Conservation (phyloP, 352 stramenopile genomes). For the Phytopythium aichiense region DNA sequence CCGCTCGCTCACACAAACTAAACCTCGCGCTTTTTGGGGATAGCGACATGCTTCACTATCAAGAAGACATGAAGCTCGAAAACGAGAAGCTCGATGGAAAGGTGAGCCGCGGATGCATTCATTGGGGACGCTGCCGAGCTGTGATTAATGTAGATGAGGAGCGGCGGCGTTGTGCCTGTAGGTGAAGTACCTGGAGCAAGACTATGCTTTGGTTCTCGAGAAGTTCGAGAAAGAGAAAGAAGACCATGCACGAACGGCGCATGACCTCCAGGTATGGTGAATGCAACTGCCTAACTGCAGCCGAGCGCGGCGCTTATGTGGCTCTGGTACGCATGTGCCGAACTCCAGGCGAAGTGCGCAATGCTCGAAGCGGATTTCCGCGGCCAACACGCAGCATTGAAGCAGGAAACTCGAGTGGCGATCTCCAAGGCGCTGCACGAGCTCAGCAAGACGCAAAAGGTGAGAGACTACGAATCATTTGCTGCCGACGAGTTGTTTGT, state of each 20-base stretch:
- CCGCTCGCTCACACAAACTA: not conserved
- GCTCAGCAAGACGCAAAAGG: slow-evolving; percentile 62
- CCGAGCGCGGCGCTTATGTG: not conserved
- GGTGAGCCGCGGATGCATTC: slow-evolving; percentile 15
- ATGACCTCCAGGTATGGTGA: slow-evolving; percentile 41
- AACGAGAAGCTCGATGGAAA: slow-evolving; percentile 65
- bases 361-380: slow-evolving; percentile 38
- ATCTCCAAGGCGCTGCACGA: slow-evolving; percentile 62
- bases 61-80: slow-evolving; percentile 66
- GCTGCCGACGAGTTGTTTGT: not conserved
- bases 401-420: slow-evolving; percentile 46
- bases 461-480: slow-evolving; percentile 2
- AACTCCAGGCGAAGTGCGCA: slow-evolving; percentile 34
- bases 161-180: slow-evolving; percentile 4
- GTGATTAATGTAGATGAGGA: not conserved
- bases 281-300: not conserved
- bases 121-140: not conserved
- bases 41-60: slow-evolving; percentile 55
- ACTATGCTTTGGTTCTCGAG: slow-evolving; percentile 41
- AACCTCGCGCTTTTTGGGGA: not conserved
- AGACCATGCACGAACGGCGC: slow-evolving; percentile 19
- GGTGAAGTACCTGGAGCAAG: slow-evolving; percentile 73
- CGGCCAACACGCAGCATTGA: slow-evolving; percentile 28
- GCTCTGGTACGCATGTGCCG: not conserved
- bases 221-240: slow-evolving; percentile 71